Conservation (phyloP, 148 eudicot genomes). For the Chenopodium suecicum region DNA sequence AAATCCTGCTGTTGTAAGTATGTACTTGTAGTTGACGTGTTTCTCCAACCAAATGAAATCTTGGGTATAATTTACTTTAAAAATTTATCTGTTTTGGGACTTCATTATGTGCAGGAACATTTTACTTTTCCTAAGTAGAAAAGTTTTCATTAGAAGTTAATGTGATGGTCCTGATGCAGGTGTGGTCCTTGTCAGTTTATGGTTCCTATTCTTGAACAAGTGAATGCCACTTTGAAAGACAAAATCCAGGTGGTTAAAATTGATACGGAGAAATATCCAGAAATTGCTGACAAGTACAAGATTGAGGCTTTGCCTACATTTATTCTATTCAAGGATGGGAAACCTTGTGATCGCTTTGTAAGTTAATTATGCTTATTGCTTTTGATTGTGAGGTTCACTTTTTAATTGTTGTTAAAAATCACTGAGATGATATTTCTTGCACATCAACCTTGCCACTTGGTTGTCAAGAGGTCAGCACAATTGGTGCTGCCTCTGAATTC, state of each 20-base stretch:
- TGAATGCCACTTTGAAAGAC: conserved; percentile 53
- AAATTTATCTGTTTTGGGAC: not conserved
- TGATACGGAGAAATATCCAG: conserved; percentile 81
- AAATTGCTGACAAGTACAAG: conserved; percentile 63
- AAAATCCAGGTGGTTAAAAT: conserved; percentile 81
- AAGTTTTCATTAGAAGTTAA: not conserved
- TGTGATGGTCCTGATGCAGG: conserved; percentile 42
- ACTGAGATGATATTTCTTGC: not conserved
- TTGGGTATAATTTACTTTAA: not conserved
- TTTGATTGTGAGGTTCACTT: not conserved
- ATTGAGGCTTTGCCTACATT: conserved; percentile 89
- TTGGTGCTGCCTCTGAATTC: too few relatives aligned
- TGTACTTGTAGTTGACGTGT: not conserved
- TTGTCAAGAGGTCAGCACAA: not conserved
- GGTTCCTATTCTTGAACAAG: conserved; percentile 82
- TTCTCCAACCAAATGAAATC: not conserved
- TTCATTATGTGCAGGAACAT: not conserved
- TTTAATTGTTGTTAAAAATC: not conserved
- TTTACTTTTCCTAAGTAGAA: not conserved
- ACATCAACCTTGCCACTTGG: not conserved
- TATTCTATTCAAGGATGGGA: conserved; percentile 81
- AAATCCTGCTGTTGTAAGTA: not conserved
- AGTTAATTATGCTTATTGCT: conserved; percentile 33
- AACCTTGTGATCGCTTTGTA: conserved; percentile 84
- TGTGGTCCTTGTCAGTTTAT: conserved; percentile 97